Base-by-base conservation (phyloP, 768 basidiomycete species). In the Tulasnella sp. region DNA sequence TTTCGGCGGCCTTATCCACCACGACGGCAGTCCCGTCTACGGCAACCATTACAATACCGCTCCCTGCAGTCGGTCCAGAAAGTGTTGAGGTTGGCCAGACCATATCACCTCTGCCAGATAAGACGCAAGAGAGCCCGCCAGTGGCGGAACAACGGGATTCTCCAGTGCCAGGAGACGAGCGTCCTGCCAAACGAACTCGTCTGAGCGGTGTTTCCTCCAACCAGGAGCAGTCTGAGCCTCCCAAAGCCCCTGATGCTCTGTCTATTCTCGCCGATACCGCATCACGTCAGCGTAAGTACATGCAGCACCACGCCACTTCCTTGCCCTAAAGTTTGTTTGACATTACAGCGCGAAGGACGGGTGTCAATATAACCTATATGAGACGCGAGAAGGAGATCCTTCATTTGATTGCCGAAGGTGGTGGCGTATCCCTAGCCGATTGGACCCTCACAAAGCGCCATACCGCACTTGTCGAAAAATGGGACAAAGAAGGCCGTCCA, bases 331-430 rank as follows among this genome's bases (percentile, higher is more conserved):
- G 11, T 35, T 67, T 78, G 48, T 57, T 69, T 77, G 4, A 11
- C 48, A 48, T n/a, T 39, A 16, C 35, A 77, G 74, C 78, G 37
- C 57, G 78, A 26, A 35, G 57, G 15, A 40, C 77, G 10, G 71
- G 57, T 15, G 39, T 37, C 1, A 96, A 95, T 80, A 89, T 95
- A 35, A 93, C 94, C 20, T 88, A 91, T 78, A 85, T 93, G 57
- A 89, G 93, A 4, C 89, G 94, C 29, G 93, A 95, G 85, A 93
- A 92, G 79, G 94, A 96, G 83, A 83, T 95, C 71, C 82, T 90
- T 76, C 89, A 88, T 40, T 87, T 93, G 29, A 83, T 95, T n/a
- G 87, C 90, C 77, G 87, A 85, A 32, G 84, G 88, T 74, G 91
- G 91, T 9, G 94, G 94, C 0, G 88, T 94, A 57, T 84, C 69